Conservation (phyloP, 257 asterid genomes). For the Cordia subcordata region DNA sequence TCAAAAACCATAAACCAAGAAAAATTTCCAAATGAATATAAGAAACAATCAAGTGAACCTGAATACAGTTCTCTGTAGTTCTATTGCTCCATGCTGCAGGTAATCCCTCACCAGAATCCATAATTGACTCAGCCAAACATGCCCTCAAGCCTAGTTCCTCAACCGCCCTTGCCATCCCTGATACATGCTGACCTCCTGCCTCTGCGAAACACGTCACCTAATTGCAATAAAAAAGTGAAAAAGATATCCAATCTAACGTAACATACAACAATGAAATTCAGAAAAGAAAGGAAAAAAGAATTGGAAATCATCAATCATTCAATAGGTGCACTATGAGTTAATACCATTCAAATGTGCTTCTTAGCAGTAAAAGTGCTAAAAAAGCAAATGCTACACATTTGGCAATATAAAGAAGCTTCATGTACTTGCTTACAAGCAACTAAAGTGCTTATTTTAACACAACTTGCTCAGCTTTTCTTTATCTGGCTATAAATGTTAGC, state of each 20-base stretch:
- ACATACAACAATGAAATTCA: neutral
- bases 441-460: too few relatives aligned
- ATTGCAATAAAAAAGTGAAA: neutral
- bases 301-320: neutral
- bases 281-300: neutral
- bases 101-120: slow-evolving; percentile 79
- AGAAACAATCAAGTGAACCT: slow-evolving; percentile 28
- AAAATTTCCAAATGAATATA: neutral
- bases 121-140: slow-evolving; percentile 66
- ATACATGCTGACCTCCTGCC: slow-evolving; percentile 80
- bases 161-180: slow-evolving; percentile 75
- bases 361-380: too few relatives aligned
- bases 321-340: too few relatives aligned
- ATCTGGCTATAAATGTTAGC: too few relatives aligned
- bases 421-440: too few relatives aligned
- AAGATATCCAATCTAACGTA: neutral
- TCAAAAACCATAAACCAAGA: too few relatives aligned
- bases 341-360: too few relatives aligned
- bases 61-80: slow-evolving; percentile 57
- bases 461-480: too few relatives aligned
- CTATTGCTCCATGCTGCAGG: slow-evolving; percentile 57
- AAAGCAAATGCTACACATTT: too few relatives aligned
- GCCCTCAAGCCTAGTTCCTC: slow-evolving; percentile 64
- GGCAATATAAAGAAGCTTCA: too few relatives aligned
- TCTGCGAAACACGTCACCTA: slow-evolving; percentile 90